Conservation (phyloP, 73 alveolate species). For the Paraurostyla sp. region DNA sequence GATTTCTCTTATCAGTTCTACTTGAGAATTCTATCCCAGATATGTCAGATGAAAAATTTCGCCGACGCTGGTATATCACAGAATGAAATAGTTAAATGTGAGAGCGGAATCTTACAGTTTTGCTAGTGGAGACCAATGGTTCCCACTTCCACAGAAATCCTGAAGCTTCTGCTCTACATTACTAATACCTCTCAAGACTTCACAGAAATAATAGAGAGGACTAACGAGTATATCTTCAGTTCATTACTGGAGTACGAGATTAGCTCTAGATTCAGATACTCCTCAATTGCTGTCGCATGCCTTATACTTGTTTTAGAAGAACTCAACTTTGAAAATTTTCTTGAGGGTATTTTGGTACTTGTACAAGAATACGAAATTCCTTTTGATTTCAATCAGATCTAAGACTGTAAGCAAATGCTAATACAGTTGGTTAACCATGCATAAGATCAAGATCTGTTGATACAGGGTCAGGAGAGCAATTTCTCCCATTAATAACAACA, state of each 20-base stretch:
- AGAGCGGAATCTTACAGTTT: not conserved
- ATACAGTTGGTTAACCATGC: no score
- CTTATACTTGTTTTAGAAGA: not conserved
- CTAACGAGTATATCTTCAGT: not conserved
- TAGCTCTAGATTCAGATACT: not conserved
- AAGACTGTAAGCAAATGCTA: not conserved
- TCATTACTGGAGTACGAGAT: not conserved
- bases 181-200: constrained; percentile 1
- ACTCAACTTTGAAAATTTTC: not conserved
- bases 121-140: not conserved
- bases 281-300: constrained; percentile 9
- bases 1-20: not conserved
- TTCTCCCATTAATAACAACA: no score
- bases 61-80: not conserved
- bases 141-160: constrained; percentile 1
- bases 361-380: not conserved
- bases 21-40: not conserved
- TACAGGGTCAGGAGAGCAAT: no score
- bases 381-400: not conserved
- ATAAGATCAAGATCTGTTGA: no score
- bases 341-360: not conserved
- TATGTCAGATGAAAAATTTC: not conserved
- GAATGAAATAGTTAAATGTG: not conserved
- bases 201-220: not conserved
- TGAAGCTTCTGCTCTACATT: not conserved